Evolutionary conservation across 768 basidiomycete species (phyloP).

Genomic region (Boletus pseudo-olivaceus): DNA sequence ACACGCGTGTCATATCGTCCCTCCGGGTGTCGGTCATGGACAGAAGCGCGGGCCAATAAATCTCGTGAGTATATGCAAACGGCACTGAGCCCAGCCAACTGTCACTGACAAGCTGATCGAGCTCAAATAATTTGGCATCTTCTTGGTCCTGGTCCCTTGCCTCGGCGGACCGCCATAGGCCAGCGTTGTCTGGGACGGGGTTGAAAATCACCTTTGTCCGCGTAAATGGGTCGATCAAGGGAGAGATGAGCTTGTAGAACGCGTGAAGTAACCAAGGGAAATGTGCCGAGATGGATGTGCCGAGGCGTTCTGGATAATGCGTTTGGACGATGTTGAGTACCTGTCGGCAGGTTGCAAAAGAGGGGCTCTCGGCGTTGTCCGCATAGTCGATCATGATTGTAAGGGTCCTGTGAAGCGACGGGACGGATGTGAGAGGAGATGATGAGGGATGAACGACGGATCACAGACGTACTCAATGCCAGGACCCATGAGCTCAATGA

Average conservation of each 20-base stretch:
- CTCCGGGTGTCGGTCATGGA: conserved; percentile 50
- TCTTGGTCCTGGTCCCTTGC: conserved; percentile 17
- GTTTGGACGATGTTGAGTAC: conserved; percentile 68
- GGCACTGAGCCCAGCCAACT: conserved; percentile 65
- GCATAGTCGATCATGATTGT: conserved; percentile 76
- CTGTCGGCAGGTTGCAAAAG: conserved; percentile 35
- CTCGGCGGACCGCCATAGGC: conserved; percentile 28
- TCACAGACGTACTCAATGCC: conserved; percentile 66
- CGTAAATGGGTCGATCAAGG: conserved; percentile 83
- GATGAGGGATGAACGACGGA: neutral
- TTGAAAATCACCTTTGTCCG: conserved; percentile 75
- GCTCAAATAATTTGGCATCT: conserved; percentile 47
- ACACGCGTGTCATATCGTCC: conserved; percentile 51
- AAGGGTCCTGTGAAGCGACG: conserved; percentile 47
- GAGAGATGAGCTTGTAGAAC: conserved; percentile 75
- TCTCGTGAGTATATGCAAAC: conserved; percentile 71
- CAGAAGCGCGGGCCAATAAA: conserved; percentile 70
- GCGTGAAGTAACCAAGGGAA: conserved; percentile 72
- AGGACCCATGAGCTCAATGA: conserved; percentile 72
- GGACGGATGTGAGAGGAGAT: neutral
- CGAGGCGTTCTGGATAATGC: conserved; percentile 87
- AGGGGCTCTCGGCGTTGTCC: conserved; percentile 61
- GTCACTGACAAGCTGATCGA: conserved; percentile 66
- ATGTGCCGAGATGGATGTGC: conserved; percentile 68
- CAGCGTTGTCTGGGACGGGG: conserved; percentile 37